phyloP scores from a whole-genome alignment of 345 rosid species.

The Lumnitzera racemosa region DNA sequence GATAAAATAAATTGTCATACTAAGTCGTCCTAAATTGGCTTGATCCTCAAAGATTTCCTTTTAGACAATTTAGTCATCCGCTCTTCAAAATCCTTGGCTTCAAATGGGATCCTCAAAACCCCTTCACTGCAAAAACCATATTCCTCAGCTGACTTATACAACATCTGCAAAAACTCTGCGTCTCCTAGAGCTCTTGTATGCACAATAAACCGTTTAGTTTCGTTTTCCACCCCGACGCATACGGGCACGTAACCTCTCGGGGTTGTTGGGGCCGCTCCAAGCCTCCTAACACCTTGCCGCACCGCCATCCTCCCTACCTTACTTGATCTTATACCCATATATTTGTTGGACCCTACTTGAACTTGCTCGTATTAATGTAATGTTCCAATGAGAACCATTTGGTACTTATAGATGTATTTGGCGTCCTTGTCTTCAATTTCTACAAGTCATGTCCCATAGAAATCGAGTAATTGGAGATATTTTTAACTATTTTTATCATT shows the following conservation, averaged over 20 bases:
- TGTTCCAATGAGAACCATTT: no score
- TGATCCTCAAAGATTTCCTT: background rate
- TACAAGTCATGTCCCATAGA: no score
- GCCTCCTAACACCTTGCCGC: background rate
- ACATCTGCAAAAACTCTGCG: slow-evolving; percentile 24
- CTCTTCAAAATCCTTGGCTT: slow-evolving; percentile 29
- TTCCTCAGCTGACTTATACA: slow-evolving; percentile 32
- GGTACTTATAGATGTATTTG: no score
- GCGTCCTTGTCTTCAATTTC: no score
- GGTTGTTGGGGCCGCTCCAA: background rate
- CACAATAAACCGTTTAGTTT: slow-evolving; percentile 18
- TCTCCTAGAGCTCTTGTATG: slow-evolving; percentile 21
- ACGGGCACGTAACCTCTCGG: slow-evolving; percentile 32
- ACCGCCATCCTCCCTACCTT: slow-evolving; percentile 12
- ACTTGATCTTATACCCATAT: slow-evolving; percentile 18
- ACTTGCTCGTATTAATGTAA: no score
- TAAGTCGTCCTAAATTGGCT: no score
- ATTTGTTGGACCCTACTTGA: background rate
- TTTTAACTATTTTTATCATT: no score
- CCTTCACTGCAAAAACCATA: slow-evolving; percentile 27
- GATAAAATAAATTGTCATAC: no score
- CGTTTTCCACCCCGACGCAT: slow-evolving; percentile 14
- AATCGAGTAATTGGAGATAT: no score
- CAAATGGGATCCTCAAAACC: slow-evolving; percentile 24
- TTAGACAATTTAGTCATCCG: slow-evolving; percentile 9